Conservation (phyloP, 1,284 basidiomycete species). For the Irpex sp. region DNA sequence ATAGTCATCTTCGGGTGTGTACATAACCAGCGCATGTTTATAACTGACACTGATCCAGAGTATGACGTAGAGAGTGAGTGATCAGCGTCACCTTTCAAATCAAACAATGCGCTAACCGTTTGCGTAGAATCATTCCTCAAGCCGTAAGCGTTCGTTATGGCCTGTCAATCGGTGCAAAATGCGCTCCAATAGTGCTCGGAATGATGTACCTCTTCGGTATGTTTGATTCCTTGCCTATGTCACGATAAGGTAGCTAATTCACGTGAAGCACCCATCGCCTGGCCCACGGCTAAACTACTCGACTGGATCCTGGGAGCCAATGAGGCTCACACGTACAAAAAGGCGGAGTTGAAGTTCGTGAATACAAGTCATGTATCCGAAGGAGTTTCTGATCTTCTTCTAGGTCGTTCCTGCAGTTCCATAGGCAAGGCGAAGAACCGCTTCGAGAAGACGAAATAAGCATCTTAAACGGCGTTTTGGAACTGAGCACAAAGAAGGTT, state of each 20-base stretch:
- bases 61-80: constrained; percentile 42
- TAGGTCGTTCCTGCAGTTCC: constrained; percentile 85
- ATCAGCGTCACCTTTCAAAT: not conserved
- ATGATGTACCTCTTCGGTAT: constrained; percentile 80
- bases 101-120: not conserved
- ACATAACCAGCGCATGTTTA: not conserved
- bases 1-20: constrained; percentile 79
- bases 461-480: constrained; percentile 86
- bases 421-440: constrained; percentile 83
- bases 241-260: not conserved
- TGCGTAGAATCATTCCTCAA: constrained; percentile 79
- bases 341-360: constrained; percentile 75
- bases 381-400: not conserved
- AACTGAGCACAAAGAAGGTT: constrained; percentile 82
- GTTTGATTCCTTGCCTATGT: constrained; percentile 15
- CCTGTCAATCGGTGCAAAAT: constrained; percentile 83
- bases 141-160: constrained; percentile 88
- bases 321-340: constrained; percentile 81
- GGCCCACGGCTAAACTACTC: constrained; percentile 84
- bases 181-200: constrained; percentile 75
- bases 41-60: not conserved
- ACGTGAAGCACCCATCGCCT: constrained; percentile 73
- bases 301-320: constrained; percentile 74
- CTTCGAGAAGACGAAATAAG: constrained; percentile 86
- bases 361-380: not conserved